Evolutionary conservation across 1,139 yeast species (phyloP).

Genomic region (Dujonia santamariae): DNA sequence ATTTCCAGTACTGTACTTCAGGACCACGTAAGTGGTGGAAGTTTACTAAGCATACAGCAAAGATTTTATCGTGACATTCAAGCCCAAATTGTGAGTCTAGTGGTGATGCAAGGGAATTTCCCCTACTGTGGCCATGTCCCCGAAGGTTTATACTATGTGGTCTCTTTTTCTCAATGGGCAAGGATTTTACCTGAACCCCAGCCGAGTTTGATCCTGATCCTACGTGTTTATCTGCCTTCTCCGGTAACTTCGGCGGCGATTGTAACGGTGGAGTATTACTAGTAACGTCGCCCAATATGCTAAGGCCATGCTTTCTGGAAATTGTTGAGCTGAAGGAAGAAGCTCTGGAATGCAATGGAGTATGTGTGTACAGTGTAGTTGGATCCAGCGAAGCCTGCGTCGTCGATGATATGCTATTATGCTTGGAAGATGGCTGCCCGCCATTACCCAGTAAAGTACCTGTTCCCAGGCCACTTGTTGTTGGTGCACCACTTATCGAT

Average conservation of each 20-base stretch:
- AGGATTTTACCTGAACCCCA: slow-evolving; percentile 1
- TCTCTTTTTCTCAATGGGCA: slow-evolving; percentile 3
- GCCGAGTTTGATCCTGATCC: background rate
- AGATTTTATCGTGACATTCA: slow-evolving; percentile 42
- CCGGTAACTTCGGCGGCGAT: background rate
- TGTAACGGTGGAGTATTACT: background rate
- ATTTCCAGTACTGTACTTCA: slow-evolving; percentile 89
- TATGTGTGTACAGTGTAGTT: background rate
- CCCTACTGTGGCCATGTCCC: slow-evolving; percentile 1
- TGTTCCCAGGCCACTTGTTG: slow-evolving; percentile 3
- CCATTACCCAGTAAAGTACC: no score
- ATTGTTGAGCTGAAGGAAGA: slow-evolving; percentile 1
- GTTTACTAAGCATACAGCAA: slow-evolving; percentile 87
- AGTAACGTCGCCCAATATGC: background rate
- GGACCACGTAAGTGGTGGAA: slow-evolving; percentile 96
- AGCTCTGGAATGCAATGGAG: background rate
- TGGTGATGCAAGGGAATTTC: slow-evolving; percentile 1
- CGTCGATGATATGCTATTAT: no score
- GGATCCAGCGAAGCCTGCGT: background rate
- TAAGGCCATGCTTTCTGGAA: background rate
- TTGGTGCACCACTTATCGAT: slow-evolving; percentile 2
- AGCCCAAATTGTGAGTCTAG: background rate
- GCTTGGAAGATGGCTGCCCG: no score
- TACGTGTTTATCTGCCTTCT: background rate
- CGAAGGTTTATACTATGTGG: background rate